Conservation (phyloP, 306 rosid genomes). For the Coriaria nepalensis region DNA sequence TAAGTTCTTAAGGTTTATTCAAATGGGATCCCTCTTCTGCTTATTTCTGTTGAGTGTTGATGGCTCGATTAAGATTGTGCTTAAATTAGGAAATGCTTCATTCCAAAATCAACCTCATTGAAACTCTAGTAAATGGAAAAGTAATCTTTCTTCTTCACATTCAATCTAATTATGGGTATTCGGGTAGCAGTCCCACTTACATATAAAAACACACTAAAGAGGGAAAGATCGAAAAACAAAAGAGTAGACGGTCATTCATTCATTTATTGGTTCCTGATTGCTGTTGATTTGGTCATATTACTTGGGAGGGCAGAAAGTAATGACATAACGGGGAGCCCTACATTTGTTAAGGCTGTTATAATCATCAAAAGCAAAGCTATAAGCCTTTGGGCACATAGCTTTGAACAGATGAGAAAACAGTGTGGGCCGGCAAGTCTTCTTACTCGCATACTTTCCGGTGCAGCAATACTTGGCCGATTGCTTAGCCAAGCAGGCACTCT, state of each 20-base stretch:
- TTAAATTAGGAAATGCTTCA: background rate
- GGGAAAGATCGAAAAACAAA: background rate
- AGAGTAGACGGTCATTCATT: background rate
- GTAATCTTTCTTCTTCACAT: too few species aligned
- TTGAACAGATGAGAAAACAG: constrained; percentile 38
- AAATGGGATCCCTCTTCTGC: too few species aligned
- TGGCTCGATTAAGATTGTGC: too few species aligned
- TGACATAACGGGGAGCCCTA: constrained; percentile 33
- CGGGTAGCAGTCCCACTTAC: too few species aligned
- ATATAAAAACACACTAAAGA: background rate
- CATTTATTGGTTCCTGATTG: constrained; percentile 1
- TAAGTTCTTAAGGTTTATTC: background rate
- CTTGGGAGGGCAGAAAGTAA: constrained; percentile 53
- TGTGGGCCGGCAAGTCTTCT: constrained; percentile 37
- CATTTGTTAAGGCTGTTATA: constrained; percentile 40
- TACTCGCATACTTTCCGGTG: constrained; percentile 38
- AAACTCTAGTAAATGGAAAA: background rate
- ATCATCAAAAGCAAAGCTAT: constrained; percentile 57
- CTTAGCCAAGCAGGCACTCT: constrained; percentile 62
- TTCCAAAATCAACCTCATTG: background rate
- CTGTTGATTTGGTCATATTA: background rate
- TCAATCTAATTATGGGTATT: too few species aligned
- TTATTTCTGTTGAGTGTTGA: too few species aligned
- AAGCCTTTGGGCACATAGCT: constrained; percentile 71
- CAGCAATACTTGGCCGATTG: constrained; percentile 50